phyloP scores from a whole-genome alignment of 139 green algal species.

The Gonium pectorale region DNA sequence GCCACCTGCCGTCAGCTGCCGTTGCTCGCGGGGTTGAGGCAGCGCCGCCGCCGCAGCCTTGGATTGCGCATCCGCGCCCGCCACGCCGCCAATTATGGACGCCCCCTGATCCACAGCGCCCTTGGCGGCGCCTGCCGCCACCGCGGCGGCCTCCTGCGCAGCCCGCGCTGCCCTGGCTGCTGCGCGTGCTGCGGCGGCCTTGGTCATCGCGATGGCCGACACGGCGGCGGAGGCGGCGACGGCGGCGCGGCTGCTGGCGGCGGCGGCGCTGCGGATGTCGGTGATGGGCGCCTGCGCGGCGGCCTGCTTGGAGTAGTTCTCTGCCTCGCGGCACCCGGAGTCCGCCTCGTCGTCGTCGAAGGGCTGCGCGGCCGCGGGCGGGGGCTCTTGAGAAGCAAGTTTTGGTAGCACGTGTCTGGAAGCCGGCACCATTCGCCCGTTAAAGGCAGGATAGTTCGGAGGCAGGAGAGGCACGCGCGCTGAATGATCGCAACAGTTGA shows the following conservation, averaged over 20 bases:
- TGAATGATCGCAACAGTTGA: no score
- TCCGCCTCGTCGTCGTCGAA: slow-evolving; percentile 84
- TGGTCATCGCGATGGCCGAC: slow-evolving; percentile 88
- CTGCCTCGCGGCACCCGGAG: slow-evolving; percentile 71
- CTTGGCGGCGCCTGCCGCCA: slow-evolving; percentile 39
- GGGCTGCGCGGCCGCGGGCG: slow-evolving; percentile 18
- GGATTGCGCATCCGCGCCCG: no score
- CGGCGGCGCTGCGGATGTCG: slow-evolving; percentile 86
- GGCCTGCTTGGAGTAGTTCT: slow-evolving; percentile 58
- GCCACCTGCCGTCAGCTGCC: no score
- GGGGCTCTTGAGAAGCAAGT: no score
- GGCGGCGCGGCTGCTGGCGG: slow-evolving; percentile 86
- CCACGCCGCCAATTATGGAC: background rate
- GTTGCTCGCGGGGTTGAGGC: no score
- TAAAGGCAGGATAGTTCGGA: no score
- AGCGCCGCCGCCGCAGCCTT: background rate
- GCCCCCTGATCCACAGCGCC: background rate
- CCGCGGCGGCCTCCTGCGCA: slow-evolving; percentile 45
- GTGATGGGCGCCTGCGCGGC: slow-evolving; percentile 70
- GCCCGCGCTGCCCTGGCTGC: slow-evolving; percentile 69
- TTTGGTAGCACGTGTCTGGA: no score
- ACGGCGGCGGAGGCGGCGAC: slow-evolving; percentile 88
- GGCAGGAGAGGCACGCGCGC: no score
- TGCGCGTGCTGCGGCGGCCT: slow-evolving; percentile 85
- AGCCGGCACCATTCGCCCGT: no score